Conservation (phyloP, 768 basidiomycete genomes). For the Steccherinum ochraceum region DNA sequence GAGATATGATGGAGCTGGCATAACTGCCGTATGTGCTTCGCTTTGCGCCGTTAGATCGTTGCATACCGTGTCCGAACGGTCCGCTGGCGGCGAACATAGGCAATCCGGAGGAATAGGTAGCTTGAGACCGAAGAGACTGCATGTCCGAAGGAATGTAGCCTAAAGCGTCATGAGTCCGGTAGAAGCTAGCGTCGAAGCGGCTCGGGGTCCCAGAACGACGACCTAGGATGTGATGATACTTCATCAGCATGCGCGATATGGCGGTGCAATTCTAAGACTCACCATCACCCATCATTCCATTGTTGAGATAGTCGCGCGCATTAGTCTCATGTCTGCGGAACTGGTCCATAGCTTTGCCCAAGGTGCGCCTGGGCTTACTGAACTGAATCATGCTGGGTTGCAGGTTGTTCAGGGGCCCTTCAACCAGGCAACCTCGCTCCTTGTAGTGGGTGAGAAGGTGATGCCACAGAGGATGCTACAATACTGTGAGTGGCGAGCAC, state of each 20-base stretch:
- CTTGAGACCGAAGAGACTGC: constrained; percentile 94
- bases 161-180: constrained; percentile 89
- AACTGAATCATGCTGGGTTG: constrained; percentile 99
- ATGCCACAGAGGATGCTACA: constrained; percentile 96
- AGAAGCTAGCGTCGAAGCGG: constrained; percentile 94
- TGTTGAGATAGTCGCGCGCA: constrained; percentile 68
- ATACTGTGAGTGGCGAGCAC: constrained; percentile 10
- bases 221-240: constrained; percentile 26
- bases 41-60: constrained; percentile 62
- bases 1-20: constrained; percentile 89
- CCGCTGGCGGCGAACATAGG: constrained; percentile 73
- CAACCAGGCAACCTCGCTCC: constrained; percentile 88
- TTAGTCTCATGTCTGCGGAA: constrained; percentile 91
- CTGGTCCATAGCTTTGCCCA: constrained; percentile 86
- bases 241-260: constrained; percentile 4
- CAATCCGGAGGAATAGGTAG: constrained; percentile 88
- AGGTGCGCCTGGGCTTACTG: constrained; percentile 89
- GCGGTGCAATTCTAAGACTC: constrained; percentile 18
- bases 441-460: constrained; percentile 98
- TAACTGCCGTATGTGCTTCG: constrained; percentile 74
- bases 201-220: constrained; percentile 85
- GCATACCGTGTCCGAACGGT: constrained; percentile 62
- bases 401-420: constrained; percentile 93
- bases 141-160: constrained; percentile 94
- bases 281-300: constrained; percentile 44